Conservation (phyloP, 495 filamentous ascomycete genomes). For the Xylaria sp. region DNA sequence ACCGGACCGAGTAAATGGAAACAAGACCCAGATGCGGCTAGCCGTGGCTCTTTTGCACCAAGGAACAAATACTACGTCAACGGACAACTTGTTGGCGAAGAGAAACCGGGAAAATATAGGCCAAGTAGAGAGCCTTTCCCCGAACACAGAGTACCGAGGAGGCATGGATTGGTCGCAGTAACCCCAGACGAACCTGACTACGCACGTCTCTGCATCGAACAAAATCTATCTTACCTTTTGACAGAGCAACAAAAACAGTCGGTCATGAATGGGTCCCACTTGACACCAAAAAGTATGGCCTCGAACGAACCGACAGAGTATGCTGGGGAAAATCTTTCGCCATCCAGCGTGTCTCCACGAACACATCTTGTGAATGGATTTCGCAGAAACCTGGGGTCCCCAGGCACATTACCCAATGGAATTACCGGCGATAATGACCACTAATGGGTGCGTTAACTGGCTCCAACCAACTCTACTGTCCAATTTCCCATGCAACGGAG, state of each 20-base stretch:
- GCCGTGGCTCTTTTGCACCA: constrained; percentile 49
- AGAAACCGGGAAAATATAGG: constrained; percentile 41
- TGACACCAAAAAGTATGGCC: constrained; percentile 42
- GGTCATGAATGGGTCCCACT: constrained; percentile 35
- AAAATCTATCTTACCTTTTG: constrained; percentile 51
- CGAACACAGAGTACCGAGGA: constrained; percentile 52
- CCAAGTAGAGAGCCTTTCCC: constrained; percentile 55
- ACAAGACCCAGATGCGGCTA: constrained; percentile 54
- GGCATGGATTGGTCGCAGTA: constrained; percentile 51
- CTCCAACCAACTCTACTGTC: not conserved
- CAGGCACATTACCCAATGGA: constrained; percentile 34
- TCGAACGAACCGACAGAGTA: constrained; percentile 40
- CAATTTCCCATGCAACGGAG: not conserved
- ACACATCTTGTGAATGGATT: constrained; percentile 37
- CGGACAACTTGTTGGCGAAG: constrained; percentile 53
- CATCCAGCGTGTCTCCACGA: constrained; percentile 31
- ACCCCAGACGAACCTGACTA: constrained; percentile 56
- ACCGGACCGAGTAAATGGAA: constrained; percentile 56
- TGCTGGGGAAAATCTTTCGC: constrained; percentile 35
- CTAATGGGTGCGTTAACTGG: not conserved
- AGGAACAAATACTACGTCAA: constrained; percentile 56
- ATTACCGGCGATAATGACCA: constrained; percentile 26
- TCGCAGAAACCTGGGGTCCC: constrained; percentile 33
- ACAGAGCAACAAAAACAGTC: constrained; percentile 43
- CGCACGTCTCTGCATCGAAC: constrained; percentile 51